Conservation (phyloP, 1,284 basidiomycete genomes). For the Wolfiporia cocos region DNA sequence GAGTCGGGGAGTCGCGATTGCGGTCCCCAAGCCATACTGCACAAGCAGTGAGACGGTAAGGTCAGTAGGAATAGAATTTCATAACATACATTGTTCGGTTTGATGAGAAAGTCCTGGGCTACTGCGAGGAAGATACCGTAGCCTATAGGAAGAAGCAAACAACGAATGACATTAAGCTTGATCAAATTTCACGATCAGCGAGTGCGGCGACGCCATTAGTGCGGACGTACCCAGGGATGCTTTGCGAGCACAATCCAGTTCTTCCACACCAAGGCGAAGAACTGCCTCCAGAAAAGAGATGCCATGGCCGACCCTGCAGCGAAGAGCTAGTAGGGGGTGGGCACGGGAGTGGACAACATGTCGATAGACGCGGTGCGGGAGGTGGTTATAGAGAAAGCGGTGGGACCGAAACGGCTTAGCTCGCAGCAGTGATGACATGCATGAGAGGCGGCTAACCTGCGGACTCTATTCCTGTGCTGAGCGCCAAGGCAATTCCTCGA, state of each 20-base stretch:
- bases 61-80: background rate
- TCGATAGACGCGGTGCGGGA: background rate
- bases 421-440: background rate
- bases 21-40: conserved; percentile 64
- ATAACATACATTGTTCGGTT: conserved; percentile 47
- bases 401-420: background rate
- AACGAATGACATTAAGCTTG: conserved; percentile 60
- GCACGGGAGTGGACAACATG: background rate
- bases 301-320: conserved; percentile 14
- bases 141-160: conserved; percentile 61
- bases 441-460: conserved; percentile 1
- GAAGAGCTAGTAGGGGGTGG: too few species aligned
- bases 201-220: too few species aligned
- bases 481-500: too few species aligned
- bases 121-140: conserved; percentile 66
- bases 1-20: conserved; percentile 45
- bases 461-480: too few species aligned
- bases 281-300: conserved; percentile 54
- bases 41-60: too few species aligned
- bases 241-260: conserved; percentile 69
- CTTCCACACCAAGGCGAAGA: conserved; percentile 61
- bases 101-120: conserved; percentile 51
- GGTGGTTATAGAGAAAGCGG: background rate
- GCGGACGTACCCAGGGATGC: conserved; percentile 56
- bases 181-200: background rate